Evolutionary conservation across 164 flowering plant species (phyloP).

Genomic region (Vitis rupestris): DNA sequence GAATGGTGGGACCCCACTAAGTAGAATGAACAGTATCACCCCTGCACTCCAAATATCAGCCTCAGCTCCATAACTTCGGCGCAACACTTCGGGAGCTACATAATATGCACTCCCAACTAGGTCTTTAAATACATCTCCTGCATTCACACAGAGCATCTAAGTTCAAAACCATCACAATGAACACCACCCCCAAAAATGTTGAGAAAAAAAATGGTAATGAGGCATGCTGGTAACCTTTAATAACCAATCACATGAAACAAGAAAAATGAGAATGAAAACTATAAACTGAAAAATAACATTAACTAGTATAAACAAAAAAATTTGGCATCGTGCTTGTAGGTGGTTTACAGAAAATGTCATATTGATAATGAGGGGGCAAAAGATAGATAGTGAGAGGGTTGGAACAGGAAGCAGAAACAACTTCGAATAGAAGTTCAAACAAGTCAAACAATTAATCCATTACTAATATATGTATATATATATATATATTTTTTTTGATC

Average conservation of each 20-base stretch:
- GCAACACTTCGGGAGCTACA: constrained; percentile 94
- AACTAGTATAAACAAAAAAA: background rate
- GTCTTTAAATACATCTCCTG: constrained; percentile 87
- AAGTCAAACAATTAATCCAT: background rate
- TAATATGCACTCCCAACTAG: constrained; percentile 98
- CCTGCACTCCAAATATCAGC: constrained; percentile 99
- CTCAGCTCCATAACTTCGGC: constrained; percentile 76
- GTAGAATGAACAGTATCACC: constrained; percentile 86
- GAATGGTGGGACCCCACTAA: constrained; percentile 93
- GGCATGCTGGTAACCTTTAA: background rate
- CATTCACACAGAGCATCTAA: constrained; percentile 17
- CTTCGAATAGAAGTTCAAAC: background rate
- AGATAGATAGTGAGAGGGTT: background rate
- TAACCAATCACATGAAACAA: background rate
- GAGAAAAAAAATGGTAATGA: background rate
- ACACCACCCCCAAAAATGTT: background rate
- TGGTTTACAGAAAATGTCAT: too few relatives aligned
- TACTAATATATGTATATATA: background rate
- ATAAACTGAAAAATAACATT: background rate
- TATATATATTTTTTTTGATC: too few relatives aligned
- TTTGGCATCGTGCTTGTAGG: background rate
- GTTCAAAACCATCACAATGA: constrained; percentile 10
- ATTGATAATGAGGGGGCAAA: background rate
- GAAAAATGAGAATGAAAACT: background rate
- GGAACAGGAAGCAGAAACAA: background rate